Evolutionary conservation across 1,139 yeast species (phyloP), one percentile per base, ranked within the genome.

Genomic region (Spencermartinsiella ligniputridi): DNA sequence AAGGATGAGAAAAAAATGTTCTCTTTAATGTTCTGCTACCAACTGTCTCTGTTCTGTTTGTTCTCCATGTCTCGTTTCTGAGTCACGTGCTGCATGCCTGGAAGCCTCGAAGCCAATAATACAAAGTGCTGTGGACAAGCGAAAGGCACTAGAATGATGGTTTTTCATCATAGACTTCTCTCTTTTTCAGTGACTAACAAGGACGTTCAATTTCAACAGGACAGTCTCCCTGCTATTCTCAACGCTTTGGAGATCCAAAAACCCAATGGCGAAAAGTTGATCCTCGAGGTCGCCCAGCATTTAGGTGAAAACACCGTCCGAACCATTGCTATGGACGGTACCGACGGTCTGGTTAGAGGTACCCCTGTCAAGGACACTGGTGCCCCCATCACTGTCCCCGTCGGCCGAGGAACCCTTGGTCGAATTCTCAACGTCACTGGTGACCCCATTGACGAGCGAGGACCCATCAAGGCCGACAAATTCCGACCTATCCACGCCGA

Each of bases 281-380:
- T 92, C 58, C 83, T 92, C 66, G 98, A 92, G 78, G 98, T 92
- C 64, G 94, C 98, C 67, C 98, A 92, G 79, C 98, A 92, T 75
- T 82, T 92, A 75, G 98, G 98, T 80, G 98, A 92, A 79, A 89
- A 89, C 87, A 86, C 97, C 65, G 97, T 92, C 72, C 90, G 98
- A 83, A 86, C 98, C 69, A 92, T 92, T 86, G 97, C 98, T 70
- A 92, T 92, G 98, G 98, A 92, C 75, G 98, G 97, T 86, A 92
- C 98, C 64, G 97, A 92, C 74, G 98, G 98, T 88, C 84, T 92
- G 68, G 96, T 89, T 66, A 92, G 98, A 83, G 98, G 98, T 73
- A 84, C 87, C 67, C 53, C 76, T 52, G 98, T 92, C 66, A 62
- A 69, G 58, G 98, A 92, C 78, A 90, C 97, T 57, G 98, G 98